Evolutionary conservation across 179 eudicot genomes (phyloP).

Genomic region (Heliamphora pulchella): DNA sequence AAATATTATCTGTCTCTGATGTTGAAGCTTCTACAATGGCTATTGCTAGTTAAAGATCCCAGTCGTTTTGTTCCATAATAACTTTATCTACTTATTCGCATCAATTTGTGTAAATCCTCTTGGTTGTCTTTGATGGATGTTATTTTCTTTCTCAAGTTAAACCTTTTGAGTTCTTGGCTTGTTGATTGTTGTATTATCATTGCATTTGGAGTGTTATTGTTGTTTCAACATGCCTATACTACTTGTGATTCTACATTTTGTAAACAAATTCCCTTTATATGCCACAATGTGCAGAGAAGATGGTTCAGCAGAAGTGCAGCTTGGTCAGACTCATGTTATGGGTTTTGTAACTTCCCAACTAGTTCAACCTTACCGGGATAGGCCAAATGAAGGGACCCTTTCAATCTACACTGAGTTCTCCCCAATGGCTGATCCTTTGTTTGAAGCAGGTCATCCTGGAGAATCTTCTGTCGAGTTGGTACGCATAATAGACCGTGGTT

Average conservation of each 20-base stretch:
- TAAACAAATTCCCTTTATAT: background rate
- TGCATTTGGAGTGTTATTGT: slow-evolving; percentile 3
- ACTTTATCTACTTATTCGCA: too few species aligned
- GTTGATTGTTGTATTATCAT: background rate
- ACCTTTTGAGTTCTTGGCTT: too few species aligned
- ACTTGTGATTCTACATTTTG: background rate
- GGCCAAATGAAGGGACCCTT: slow-evolving; percentile 86
- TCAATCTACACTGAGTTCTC: slow-evolving; percentile 76
- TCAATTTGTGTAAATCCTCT: too few species aligned
- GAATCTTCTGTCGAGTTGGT: slow-evolving; percentile 79
- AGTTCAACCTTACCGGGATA: slow-evolving; percentile 75
- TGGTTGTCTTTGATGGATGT: too few species aligned
- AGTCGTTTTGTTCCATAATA: too few species aligned
- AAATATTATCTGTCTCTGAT: too few species aligned
- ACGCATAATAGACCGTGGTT: slow-evolving; percentile 78
- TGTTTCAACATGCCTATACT: background rate
- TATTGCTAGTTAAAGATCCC: too few species aligned
- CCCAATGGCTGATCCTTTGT: slow-evolving; percentile 93
- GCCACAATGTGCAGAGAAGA: slow-evolving; percentile 55
- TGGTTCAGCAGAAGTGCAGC: slow-evolving; percentile 87
- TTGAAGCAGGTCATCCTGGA: slow-evolving; percentile 78
- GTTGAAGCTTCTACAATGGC: too few species aligned
- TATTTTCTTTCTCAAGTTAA: too few species aligned
- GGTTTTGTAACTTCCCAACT: slow-evolving; percentile 72
- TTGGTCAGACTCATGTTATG: slow-evolving; percentile 85